Base-by-base conservation (phyloP, 345 rosid genomes). In the Hirschfeldia incana region DNA sequence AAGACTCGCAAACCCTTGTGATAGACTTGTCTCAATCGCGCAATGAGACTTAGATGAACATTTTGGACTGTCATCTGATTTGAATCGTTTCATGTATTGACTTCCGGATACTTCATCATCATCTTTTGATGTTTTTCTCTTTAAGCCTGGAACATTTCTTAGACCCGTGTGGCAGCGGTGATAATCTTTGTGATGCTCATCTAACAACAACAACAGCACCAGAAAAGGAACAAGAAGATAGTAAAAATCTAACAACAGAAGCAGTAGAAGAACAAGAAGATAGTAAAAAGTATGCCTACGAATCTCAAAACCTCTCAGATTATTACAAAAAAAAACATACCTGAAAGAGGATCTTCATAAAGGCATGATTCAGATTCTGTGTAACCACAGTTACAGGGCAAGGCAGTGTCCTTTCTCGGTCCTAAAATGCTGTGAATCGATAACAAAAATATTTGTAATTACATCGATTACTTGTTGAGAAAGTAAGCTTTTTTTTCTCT, bases 1-100 rank as follows among this genome's bases (percentile, higher is more conserved):
- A 72, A 91, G 91, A 76, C 97, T 94, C 0, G 94, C 97, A 67
- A 93, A 86, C 68, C 97, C 98, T 88, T 82, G 88, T 0, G 97
- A 88, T 53, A 95, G 85, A 87, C 89, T 87, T 66, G 94, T 86
- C 66, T 95, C 98, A 3, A 89, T 87, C 4, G 87, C 87, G 39
- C 97, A 95, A 1, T 85, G 84, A 46, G 94, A 83, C 81, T 85
- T 88, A 10, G 88, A 79, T 37, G 83, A 86, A 53, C 95, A 80
- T 63, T 74, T 51, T 2, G 93, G 85, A 83, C 89, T 85, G 60
- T 79, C 76, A 85, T 36, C 72, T 16, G 71, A 57, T 78, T 81
- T 84, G 42, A 76, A 81, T 83, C 92, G 87, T 85, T 95, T 95
- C 9, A 71, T 72, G 77, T 82, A 68, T n/a, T 5, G 71, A n/a